phyloP scores from a whole-genome alignment of 257 asterid genomes.

The Schizonepeta tenuifolia region DNA sequence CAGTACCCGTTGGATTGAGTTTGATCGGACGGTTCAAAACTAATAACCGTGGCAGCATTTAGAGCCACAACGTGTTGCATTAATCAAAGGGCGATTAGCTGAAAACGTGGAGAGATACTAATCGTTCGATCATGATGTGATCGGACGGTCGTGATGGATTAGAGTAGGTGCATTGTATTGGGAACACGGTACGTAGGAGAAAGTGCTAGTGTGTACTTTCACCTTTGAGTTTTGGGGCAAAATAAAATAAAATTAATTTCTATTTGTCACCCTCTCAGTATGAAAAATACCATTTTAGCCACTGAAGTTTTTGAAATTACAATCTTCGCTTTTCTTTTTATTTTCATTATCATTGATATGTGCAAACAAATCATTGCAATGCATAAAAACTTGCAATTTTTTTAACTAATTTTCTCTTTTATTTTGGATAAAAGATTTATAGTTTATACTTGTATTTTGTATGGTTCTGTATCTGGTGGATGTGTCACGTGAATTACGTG shows the following conservation, averaged over 20 bases:
- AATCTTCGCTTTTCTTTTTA: not conserved
- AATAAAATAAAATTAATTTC: not conserved
- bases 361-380: not conserved
- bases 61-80: slow-evolving; percentile 64
- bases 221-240: not conserved
- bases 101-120: slow-evolving; percentile 47
- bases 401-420: not conserved
- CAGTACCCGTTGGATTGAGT: slow-evolving; percentile 54
- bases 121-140: slow-evolving; percentile 42
- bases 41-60: slow-evolving; percentile 66
- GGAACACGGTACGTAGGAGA: slow-evolving; percentile 29
- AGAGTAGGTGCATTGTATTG: slow-evolving; percentile 38
- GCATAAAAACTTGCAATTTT: not conserved
- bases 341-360: not conserved
- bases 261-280: not conserved
- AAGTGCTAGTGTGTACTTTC: not conserved
- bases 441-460: no score
- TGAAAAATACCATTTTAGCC: not conserved
- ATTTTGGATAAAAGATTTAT: not conserved
- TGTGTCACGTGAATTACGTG: not conserved
- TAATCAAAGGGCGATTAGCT: slow-evolving; percentile 66
- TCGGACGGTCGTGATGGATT: slow-evolving; percentile 37
- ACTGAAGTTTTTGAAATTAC: not conserved
- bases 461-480: not conserved
- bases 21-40: slow-evolving; percentile 41